Evolutionary conservation across 1,139 yeast species (phyloP).

Genomic region (Meyerozyma athensensis): DNA sequence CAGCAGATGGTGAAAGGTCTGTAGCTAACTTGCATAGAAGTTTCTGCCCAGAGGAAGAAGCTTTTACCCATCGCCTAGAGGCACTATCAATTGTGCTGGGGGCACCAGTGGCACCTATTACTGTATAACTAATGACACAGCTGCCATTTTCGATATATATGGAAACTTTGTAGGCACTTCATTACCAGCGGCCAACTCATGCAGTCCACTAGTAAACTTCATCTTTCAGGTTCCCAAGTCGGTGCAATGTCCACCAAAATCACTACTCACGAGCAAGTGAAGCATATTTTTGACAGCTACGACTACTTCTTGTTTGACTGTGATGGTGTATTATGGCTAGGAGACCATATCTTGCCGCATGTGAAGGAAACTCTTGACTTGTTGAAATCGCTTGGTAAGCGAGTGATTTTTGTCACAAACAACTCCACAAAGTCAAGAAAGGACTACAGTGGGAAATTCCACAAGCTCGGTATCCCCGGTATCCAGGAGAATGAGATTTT

Average conservation of each 20-base stretch:
- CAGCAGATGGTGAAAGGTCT: background rate
- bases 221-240: too few species aligned
- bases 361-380: slow-evolving; percentile 36
- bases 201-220: too few species aligned
- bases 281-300: slow-evolving; percentile 23
- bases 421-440: slow-evolving; percentile 86
- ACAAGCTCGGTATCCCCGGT: slow-evolving; percentile 60
- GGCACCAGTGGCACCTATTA: background rate
- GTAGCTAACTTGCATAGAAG: background rate
- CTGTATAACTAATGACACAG: background rate
- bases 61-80: background rate
- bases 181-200: too few species aligned
- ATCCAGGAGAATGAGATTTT: slow-evolving; percentile 73
- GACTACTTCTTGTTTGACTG: slow-evolving; percentile 44
- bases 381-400: slow-evolving; percentile 42
- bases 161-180: too few species aligned
- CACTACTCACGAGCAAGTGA: slow-evolving; percentile 18
- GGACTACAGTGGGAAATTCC: slow-evolving; percentile 73
- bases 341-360: slow-evolving; percentile 41
- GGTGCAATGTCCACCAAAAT: slow-evolving; percentile 20
- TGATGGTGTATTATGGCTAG: slow-evolving; percentile 48
- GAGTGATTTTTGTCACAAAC: slow-evolving; percentile 85
- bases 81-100: background rate
- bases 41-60: background rate
- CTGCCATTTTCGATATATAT: slow-evolving; percentile 1